Evolutionary conservation across 2,329 filamentous ascomycete genomes (phyloP).

Genomic region (Colletotrichum spaethianum): DNA sequence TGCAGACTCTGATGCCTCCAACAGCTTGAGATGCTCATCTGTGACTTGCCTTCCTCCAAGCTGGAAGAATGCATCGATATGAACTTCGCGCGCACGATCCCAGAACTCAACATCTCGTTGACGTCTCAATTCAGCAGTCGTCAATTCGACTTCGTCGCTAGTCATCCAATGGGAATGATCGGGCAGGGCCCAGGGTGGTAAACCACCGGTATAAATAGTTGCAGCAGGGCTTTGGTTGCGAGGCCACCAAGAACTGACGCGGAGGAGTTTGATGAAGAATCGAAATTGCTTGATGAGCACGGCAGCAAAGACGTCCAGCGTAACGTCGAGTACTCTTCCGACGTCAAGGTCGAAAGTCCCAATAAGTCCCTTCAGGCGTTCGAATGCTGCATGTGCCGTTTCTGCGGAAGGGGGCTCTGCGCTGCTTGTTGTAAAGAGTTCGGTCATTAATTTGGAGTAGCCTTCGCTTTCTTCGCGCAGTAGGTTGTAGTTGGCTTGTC

Average conservation of each 20-base stretch:
- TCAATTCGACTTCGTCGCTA: conserved; percentile 77
- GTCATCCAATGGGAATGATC: conserved; percentile 74
- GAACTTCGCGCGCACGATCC: conserved; percentile 80
- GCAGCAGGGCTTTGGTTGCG: conserved; percentile 65
- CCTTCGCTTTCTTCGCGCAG: conserved; percentile 96
- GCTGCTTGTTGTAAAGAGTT: conserved; percentile 91
- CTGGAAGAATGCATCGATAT: conserved; percentile 90
- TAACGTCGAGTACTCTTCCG: conserved; percentile 93
- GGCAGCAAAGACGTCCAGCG: conserved; percentile 93
- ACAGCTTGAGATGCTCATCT: conserved; percentile 67
- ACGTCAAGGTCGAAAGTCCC: conserved; percentile 98
- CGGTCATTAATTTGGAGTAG: conserved; percentile 95
- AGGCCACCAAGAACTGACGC: conserved; percentile 98
- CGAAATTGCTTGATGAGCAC: conserved; percentile 92
- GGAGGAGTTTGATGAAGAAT: conserved; percentile 94
- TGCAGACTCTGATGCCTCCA: conserved; percentile 58
- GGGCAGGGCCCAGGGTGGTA: conserved; percentile 91
- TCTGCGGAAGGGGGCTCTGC: conserved; percentile 81
- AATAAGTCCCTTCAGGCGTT: conserved; percentile 93
- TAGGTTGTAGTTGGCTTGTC: conserved; percentile 97
- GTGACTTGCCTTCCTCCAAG: conserved; percentile 81
- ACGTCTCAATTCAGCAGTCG: conserved; percentile 69
- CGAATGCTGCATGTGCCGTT: conserved; percentile 87
- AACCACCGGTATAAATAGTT: conserved; percentile 69
- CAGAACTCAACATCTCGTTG: conserved; percentile 85